Base-by-base conservation (phyloP, 495 filamentous ascomycete genomes). In the Cladorrhinum samala region DNA sequence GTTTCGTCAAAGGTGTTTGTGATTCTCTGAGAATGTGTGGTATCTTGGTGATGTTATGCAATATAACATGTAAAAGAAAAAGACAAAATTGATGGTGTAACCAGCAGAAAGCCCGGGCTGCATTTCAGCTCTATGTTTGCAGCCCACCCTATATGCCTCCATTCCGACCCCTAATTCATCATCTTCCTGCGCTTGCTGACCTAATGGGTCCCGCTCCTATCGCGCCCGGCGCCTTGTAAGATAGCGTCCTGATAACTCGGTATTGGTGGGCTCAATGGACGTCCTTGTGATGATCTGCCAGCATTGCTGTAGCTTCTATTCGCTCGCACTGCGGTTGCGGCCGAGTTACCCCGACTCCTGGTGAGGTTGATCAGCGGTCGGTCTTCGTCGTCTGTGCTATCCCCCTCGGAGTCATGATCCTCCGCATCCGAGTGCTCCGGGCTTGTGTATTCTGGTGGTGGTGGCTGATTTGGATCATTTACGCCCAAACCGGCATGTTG, bases 371-470 rank as follows among this genome's bases (percentile, higher is more conserved):
- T 70, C 16, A 71, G 56, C 33, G 54, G 74, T 39, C 68, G 62
- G 27, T 65, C 59, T 24, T 76, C 75, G 52, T 67, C 70, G 18
- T 75, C 65, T 50, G 60, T 85, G 49, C 71, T 76, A 50, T 81
- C 68, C 25, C 74, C 74, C n/a, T n/a, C n/a, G n/a, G n/a, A n/a
- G 63, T 80, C 82, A 25, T 51, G 38, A 19, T 57, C 46, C 24
- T 69, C 71, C 11, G 65, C 64, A 21, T 74, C 66, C 9, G 77
- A 78, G 18, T 77, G 76, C 20, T 77, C 77, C 1, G 87, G 86
- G 60, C 86, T 89, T 1, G 83, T 82, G 58, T 91, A 91, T 58
- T 88, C 86, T 2, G 87, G 87, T 16, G 87, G 87, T 20, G 86
- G 53, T 66, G 83, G 67, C 53, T 72, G 64, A 52, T 66, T 63